Evolutionary conservation across 2,329 filamentous ascomycete species (phyloP), one percentile per base, ranked within the genome.

Genomic region (Coleophoma crateriformis): DNA sequence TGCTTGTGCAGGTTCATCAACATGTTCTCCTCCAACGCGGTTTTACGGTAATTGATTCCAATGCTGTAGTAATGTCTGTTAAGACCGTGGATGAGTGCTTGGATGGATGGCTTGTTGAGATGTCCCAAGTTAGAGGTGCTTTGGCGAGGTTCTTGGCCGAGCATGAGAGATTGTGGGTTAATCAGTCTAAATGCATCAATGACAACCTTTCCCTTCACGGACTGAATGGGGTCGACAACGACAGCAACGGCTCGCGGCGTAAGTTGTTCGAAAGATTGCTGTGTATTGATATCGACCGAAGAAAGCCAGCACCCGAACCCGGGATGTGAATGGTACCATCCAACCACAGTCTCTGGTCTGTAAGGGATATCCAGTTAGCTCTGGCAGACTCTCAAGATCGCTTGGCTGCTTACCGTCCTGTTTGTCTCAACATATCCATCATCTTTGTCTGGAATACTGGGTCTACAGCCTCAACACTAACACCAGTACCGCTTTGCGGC

Each of bases 41-140:
- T 96, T 77, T 99, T 99, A 66, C 92, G 81, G 73, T 99, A 99
- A 73, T 96, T 91, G 74, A 99, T 97, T 52, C 83, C 92, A 66
- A 99, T 99, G 62, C 90, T 96, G 79, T 99, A 99, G 79, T 99
- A 99, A 76, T 99, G 94, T 64, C 94, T 81, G 76, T 99, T 99
- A 41, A 99, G 80, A 51, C 94, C 94, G 71, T 99, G 94, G 57
- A 99, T 99, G 50, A 99, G 85, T 34, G 95, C 92, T 74, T 99
- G 95, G 58, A 99, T 99, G n/a, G 91, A 96, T 22, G 94, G 95
- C 75, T 99, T 99, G 78, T 99, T 97, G 59, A 99, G 81, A 68
- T 99, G 94, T 22, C 95, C 94, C 65, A 99, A 73, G 74, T 99
- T 99, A 58, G 91, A 96, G 37, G 94, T 99, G 63, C 91, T 97